phyloP scores from a whole-genome alignment of 139 green algal genomes.

The Coelastrella sp. region DNA sequence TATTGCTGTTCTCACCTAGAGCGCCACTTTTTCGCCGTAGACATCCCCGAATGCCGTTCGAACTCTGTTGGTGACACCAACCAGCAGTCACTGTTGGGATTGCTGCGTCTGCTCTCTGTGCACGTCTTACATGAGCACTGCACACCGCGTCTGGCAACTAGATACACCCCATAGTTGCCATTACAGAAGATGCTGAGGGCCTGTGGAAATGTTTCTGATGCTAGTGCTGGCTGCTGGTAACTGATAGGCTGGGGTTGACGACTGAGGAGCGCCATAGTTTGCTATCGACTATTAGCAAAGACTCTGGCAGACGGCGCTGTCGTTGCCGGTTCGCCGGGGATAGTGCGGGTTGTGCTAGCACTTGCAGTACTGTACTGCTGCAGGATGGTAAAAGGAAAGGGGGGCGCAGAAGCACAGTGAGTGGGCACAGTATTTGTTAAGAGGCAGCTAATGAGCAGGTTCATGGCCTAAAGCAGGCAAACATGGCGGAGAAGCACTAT shows the following conservation, averaged over 20 bases:
- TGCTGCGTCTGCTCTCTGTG: not conserved
- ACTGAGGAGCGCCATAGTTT: not conserved
- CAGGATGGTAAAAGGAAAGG: no score
- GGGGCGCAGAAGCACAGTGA: no score
- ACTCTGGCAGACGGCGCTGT: no score
- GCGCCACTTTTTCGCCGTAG: constrained; percentile 82
- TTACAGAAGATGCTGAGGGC: constrained; percentile 47
- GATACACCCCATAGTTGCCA: constrained; percentile 49
- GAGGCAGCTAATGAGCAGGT: no score
- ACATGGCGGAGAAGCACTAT: no score
- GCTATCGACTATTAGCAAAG: no score
- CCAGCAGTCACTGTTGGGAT: not conserved
- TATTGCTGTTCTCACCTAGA: constrained; percentile 55
- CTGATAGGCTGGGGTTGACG: not conserved
- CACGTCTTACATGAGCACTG: constrained; percentile 48
- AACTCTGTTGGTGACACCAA: constrained; percentile 80
- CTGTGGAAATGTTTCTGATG: not conserved
- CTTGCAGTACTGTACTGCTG: no score
- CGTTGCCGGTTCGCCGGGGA: no score
- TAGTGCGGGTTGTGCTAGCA: no score
- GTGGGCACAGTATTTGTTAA: no score
- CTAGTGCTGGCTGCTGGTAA: not conserved
- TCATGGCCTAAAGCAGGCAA: no score
- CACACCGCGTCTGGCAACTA: constrained; percentile 38
- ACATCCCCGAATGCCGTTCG: constrained; percentile 80